A percentile compares a stretch with the other conserved stretches of the same genome.
Conservation (phyloP, 768 basidiomycete genomes). For the Termitomyces heimii region DNA sequence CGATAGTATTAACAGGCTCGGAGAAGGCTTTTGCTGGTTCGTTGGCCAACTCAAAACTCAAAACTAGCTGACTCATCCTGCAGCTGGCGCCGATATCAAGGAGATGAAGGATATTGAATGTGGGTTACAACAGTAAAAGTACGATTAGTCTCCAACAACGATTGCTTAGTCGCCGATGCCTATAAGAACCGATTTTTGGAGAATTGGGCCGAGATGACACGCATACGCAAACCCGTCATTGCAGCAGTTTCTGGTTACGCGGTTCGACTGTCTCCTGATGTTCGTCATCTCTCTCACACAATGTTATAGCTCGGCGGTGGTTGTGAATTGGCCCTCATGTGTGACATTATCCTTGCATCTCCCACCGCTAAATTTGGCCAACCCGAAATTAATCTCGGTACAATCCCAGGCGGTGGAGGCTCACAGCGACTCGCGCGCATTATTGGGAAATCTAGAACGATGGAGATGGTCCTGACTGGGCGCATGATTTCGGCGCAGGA, state of each 20-base stretch:
- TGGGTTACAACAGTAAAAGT: slow-evolving; percentile 27
- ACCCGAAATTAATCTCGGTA: slow-evolving; percentile 93
- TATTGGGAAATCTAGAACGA: slow-evolving; percentile 88
- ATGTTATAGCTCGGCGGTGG: slow-evolving; percentile 83
- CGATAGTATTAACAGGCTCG: slow-evolving; percentile 89
- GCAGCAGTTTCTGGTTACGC: slow-evolving; percentile 96
- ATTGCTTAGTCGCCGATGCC: slow-evolving; percentile 65
- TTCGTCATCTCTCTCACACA: neutral
- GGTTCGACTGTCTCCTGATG: slow-evolving; percentile 37
- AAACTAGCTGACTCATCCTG: neutral
- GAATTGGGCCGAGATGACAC: slow-evolving; percentile 71
- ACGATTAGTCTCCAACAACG: neutral
- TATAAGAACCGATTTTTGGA: slow-evolving; percentile 84
- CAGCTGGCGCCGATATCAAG: slow-evolving; percentile 97
- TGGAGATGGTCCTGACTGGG: slow-evolving; percentile 93
- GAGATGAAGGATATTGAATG: slow-evolving; percentile 98
- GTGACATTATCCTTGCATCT: slow-evolving; percentile 91
- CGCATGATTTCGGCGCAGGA: slow-evolving; percentile 75
- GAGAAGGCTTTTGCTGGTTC: slow-evolving; percentile 90
- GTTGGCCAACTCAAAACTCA: slow-evolving; percentile 17
- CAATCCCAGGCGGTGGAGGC: slow-evolving; percentile 93
- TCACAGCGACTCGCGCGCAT: slow-evolving; percentile 84
- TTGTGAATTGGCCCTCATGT: slow-evolving; percentile 94
- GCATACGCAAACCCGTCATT: slow-evolving; percentile 87
- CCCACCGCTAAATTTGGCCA: slow-evolving; percentile 91